Base-by-base conservation (phyloP, 495 filamentous ascomycete genomes). In the Cercophora scortea region DNA sequence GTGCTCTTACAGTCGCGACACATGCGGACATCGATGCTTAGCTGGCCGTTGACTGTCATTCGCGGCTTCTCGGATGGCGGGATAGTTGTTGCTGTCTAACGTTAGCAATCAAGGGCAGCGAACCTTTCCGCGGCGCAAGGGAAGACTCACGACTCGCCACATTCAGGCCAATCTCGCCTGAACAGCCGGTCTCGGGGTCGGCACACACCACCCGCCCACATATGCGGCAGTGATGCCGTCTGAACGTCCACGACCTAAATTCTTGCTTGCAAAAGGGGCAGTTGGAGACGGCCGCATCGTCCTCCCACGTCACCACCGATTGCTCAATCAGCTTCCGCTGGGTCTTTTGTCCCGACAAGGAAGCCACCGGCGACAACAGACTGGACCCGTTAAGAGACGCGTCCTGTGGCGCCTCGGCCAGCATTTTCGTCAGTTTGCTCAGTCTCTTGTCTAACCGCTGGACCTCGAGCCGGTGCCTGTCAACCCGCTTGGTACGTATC, bases 261-360 rank as follows among this genome's bases (percentile, higher is more conserved):
- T 95, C 89, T 60, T 97, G 93, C 59, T 90, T 86, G 60, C 93
- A 98, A 59, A 95, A 93, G 3, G 93, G 94, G 56, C 93, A 98
- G 44, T 81, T 82, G 5, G 75, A 48, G 17, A 98, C 90, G 42
- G 71, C 80, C 0, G 85, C 77, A 70, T 97, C 94, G 45, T 97
- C 93, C 64, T 98, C 87, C 93, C 93, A 98, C 12, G 84, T 85
- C 15, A 97, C 89, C 13, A 98, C 79, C 0, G 85, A 88, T 61
- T 98, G 94, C 68, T 98, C 93, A 8, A 97, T 70, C 12, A 77
- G 60, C 66, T 93, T 90, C 39, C 88, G 77, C 50, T 87, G 86
- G 51, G 74, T 83, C 63, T 73, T 74, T 48, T 76, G 74, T 7
- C 73, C 74, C 2, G 74, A 59, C 5, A 75, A 34, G 4, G 61